Evolutionary conservation across 1,284 basidiomycete species (phyloP).

Genomic region (Apiotrichum veenhuisii): DNA sequence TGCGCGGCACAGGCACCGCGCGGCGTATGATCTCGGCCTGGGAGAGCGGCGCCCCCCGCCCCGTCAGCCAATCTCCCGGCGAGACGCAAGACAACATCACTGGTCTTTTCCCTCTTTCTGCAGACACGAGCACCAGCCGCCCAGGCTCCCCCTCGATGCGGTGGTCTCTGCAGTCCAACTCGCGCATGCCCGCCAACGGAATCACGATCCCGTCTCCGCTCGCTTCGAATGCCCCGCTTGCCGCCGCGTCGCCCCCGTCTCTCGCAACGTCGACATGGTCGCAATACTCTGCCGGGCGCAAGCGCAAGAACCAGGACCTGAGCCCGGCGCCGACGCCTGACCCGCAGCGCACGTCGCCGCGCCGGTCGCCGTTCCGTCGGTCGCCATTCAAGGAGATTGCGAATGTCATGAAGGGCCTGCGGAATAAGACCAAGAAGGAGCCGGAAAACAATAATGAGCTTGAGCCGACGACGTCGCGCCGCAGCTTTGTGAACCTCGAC

Average conservation of each 20-base stretch:
- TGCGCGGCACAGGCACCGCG: neutral
- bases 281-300: conserved; percentile 15
- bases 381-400: conserved; percentile 44
- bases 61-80: neutral
- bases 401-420: conserved; percentile 33
- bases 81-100: neutral
- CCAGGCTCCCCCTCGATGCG: conserved; percentile 17
- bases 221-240: conserved; percentile 17
- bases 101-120: neutral
- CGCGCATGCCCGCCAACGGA: neutral
- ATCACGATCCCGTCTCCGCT: conserved; percentile 21
- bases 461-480: neutral
- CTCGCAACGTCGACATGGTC: conserved; percentile 16
- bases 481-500: conserved; percentile 8
- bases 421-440: conserved; percentile 35
- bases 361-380: conserved; percentile 10
- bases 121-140: conserved; percentile 12
- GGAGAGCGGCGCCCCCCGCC: neutral
- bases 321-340: neutral
- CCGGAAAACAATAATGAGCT: conserved; percentile 23
- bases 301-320: conserved; percentile 2
- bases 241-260: conserved; percentile 13
- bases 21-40: neutral
- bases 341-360: neutral
- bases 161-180: conserved; percentile 6